Base-by-base conservation (phyloP, 2,329 filamentous ascomycete species). In the Aspergillus spinulosporus region DNA sequence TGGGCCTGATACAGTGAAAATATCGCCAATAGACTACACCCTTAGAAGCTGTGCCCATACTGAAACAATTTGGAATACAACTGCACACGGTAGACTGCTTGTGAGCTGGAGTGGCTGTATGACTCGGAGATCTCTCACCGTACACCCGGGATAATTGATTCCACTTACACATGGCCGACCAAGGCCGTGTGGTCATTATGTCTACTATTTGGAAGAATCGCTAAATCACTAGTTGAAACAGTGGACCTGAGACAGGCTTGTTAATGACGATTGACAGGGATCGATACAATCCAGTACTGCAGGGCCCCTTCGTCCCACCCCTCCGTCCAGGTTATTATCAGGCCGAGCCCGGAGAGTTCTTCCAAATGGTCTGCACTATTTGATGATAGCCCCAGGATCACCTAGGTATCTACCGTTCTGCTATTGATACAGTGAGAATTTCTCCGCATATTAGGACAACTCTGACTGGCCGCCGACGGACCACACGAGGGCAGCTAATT, bases 241-340 rank as follows among this genome's bases (percentile, higher is more conserved):
- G 48, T 50, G 48, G 48, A 50, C 29, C 37, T 7, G 26, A 5
- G n/a, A 28, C n/a, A 32, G 28, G 12, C 8, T n/a, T 42, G 36
- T 7, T 32, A 50, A 50, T 50, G 28, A 50, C 28, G 37, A 50
- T 50, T 50, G 48, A 29, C 37, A 36, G 8, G 9, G 42, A 21
- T 12, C 26, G 5, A 34, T 34, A 6, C 9, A 11, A 11, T 11
- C 9, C 31, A 34, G 9, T 11, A 34, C 9, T 6, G 31, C 31
- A 21, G 21, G 21, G 21, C 21, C 31, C 31, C 31, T 11, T 34
- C 31, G 31, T 34, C 31, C 31, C 31, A 34, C 31, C 5, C 9
- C 31, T 34, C 9, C 9, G 31, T 34, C 9, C 9, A 34, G 9
- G 31, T 11, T 34, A 7, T 34, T 7, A 34, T 11, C 31, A 34